Evolutionary conservation across 768 basidiomycete genomes (phyloP).

Genomic region (Naganishia onofrii): DNA sequence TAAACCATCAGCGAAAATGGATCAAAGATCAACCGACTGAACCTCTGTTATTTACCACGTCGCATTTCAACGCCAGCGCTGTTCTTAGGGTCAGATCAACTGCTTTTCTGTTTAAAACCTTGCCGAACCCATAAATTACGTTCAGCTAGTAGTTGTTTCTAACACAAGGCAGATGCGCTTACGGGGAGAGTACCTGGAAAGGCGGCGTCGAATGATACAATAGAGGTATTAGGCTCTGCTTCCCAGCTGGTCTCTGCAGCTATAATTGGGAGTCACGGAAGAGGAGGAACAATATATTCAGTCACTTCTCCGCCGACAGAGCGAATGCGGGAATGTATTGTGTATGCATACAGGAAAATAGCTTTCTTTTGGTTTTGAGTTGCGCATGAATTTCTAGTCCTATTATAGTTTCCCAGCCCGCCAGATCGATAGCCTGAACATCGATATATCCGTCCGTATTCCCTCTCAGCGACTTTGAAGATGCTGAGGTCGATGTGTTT

Average conservation of each 20-base stretch:
- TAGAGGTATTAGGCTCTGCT: constrained; percentile 67
- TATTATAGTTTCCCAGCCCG: constrained; percentile 80
- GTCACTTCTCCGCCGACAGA: neutral
- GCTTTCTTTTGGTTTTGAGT: constrained; percentile 77
- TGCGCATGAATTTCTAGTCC: constrained; percentile 97
- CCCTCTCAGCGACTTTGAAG: neutral
- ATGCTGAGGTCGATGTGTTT: neutral
- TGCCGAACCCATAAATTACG: constrained; percentile 20
- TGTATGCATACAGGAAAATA: constrained; percentile 67
- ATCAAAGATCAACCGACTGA: neutral
- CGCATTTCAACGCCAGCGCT: constrained; percentile 66
- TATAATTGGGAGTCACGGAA: neutral
- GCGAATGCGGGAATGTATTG: constrained; percentile 42
- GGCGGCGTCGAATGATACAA: constrained; percentile 78
- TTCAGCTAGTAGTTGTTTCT: neutral
- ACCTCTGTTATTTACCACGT: constrained; percentile 41
- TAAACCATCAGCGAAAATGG: no score
- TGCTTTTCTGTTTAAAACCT: constrained; percentile 49
- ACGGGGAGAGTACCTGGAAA: constrained; percentile 92
- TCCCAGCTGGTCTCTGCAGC: constrained; percentile 55
- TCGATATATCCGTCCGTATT: neutral
- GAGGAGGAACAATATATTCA: constrained; percentile 29
- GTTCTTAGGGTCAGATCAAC: constrained; percentile 77
- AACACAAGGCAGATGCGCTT: constrained; percentile 44
- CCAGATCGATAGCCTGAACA: neutral